Conservation (phyloP, 2,329 filamentous ascomycete genomes). For the Monilinia laxa region DNA sequence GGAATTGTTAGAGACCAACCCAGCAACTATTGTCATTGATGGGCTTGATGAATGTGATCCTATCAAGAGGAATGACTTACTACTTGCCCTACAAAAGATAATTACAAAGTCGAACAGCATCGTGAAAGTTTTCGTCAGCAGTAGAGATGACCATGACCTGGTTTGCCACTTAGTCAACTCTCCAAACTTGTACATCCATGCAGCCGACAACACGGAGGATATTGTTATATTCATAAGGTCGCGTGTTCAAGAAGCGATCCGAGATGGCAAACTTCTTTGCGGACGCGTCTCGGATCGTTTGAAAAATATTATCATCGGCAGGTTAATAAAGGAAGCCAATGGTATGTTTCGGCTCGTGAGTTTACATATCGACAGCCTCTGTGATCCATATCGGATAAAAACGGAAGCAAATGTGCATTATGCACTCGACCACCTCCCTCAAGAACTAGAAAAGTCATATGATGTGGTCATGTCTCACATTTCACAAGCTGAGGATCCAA, state of each 20-base stretch:
- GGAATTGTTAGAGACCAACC: conserved; percentile 6
- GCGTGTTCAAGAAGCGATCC: not conserved
- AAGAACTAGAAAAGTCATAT: not conserved
- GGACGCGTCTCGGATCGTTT: too few relatives aligned
- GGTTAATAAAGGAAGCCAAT: too few relatives aligned
- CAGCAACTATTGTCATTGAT: conserved; percentile 26
- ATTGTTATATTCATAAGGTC: not conserved
- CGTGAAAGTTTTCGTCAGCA: conserved; percentile 26
- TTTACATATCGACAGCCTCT: too few relatives aligned
- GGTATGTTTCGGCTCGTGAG: too few relatives aligned
- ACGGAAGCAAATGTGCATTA: too few relatives aligned
- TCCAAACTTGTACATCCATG: conserved; percentile 15
- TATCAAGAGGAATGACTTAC: conserved; percentile 14
- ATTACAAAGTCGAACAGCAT: conserved; percentile 20
- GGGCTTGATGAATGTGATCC: conserved; percentile 27
- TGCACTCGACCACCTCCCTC: not conserved
- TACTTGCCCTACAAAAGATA: conserved; percentile 21
- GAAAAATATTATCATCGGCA: too few relatives aligned
- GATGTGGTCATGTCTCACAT: not conserved
- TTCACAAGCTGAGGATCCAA: not conserved
- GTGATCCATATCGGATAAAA: too few relatives aligned
- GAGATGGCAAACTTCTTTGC: too few relatives aligned
- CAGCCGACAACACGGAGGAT: not conserved
- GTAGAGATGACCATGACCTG: conserved; percentile 26
- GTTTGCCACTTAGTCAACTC: conserved; percentile 20